These are phyloP conservation scores for Barnettozyma wickerhamii DNA, from an alignment of 805 yeast genomes.

Conservation along the genomic window DNA sequence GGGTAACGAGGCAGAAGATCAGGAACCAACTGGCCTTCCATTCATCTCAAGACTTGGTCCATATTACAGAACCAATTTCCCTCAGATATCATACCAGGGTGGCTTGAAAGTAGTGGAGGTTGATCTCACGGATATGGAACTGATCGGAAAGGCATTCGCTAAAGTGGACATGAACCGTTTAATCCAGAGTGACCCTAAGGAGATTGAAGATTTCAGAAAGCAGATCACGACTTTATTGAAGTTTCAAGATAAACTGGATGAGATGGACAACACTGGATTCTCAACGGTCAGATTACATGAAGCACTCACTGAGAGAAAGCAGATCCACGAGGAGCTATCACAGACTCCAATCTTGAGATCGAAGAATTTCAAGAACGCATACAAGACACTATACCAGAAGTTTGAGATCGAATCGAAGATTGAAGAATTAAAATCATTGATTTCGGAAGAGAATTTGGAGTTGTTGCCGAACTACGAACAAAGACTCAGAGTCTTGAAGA, in stretches of 20 bases:
- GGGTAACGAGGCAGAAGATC: constrained; percentile 29
- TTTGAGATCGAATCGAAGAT: constrained; percentile 47
- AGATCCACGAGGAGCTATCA: constrained; percentile 29
- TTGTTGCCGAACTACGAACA: constrained; percentile 92
- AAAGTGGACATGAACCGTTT: constrained; percentile 10
- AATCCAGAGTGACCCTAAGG: constrained; percentile 18
- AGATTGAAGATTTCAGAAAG: constrained; percentile 32
- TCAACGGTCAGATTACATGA: constrained; percentile 34
- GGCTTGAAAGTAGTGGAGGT: constrained; percentile 34
- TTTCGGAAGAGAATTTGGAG: constrained; percentile 86
- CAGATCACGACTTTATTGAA: constrained; percentile 34
- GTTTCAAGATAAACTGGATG: constrained; percentile 40
- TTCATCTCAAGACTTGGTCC: constrained; percentile 27
- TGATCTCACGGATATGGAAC: constrained; percentile 38
- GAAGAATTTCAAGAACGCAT: constrained; percentile 42
- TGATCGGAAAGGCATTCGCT: constrained; percentile 34
- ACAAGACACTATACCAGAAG: constrained; percentile 40
- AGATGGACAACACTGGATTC: constrained; percentile 35
- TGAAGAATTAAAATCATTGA: constrained; percentile 48
- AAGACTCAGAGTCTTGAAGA: constrained; percentile 70
- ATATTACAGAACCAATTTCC: constrained; percentile 26
- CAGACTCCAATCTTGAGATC: constrained; percentile 30
- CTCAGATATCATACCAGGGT: constrained; percentile 26
- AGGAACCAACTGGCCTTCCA: constrained; percentile 32
- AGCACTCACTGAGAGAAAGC: constrained; percentile 34